Evolutionary conservation across 2,329 filamentous ascomycete species (phyloP).

Genomic region (Pezicula carpinea): DNA sequence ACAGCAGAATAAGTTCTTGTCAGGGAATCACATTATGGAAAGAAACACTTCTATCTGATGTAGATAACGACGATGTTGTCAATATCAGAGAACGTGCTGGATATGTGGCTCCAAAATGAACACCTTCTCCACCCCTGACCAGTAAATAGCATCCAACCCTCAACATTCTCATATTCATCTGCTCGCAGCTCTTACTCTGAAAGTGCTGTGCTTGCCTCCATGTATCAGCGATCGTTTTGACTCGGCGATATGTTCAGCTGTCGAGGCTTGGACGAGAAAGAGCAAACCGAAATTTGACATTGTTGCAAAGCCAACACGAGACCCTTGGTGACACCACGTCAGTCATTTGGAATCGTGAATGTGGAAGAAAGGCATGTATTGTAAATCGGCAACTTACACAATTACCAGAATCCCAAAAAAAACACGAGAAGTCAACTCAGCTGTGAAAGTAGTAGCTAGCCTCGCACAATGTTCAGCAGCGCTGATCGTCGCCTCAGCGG

Average conservation of each 20-base stretch:
- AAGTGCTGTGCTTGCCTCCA: constrained; percentile 27
- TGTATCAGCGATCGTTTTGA: constrained; percentile 26
- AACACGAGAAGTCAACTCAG: constrained; percentile 13
- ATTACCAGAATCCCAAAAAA: constrained; percentile 29
- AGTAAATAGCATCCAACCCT: constrained; percentile 28
- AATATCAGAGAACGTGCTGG: neutral
- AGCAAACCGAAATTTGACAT: constrained; percentile 31
- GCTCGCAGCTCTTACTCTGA: constrained; percentile 26
- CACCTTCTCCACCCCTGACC: constrained; percentile 17
- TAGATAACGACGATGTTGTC: no score
- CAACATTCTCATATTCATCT: constrained; percentile 27
- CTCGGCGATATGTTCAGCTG: constrained; percentile 21
- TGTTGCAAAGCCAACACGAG: constrained; percentile 29
- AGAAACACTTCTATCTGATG: no score
- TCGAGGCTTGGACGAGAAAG: constrained; percentile 28
- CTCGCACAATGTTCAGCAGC: constrained; percentile 29
- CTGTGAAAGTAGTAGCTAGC: constrained; percentile 26
- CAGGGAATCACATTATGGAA: no score
- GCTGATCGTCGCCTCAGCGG: constrained; percentile 24
- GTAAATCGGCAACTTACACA: constrained; percentile 22
- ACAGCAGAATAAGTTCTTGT: no score
- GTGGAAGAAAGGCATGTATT: neutral
- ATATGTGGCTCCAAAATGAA: neutral
- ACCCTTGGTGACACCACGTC: constrained; percentile 19
- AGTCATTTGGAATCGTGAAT: neutral